phyloP scores from a whole-genome alignment of 768 basidiomycete genomes.

The Trametes maxima region DNA sequence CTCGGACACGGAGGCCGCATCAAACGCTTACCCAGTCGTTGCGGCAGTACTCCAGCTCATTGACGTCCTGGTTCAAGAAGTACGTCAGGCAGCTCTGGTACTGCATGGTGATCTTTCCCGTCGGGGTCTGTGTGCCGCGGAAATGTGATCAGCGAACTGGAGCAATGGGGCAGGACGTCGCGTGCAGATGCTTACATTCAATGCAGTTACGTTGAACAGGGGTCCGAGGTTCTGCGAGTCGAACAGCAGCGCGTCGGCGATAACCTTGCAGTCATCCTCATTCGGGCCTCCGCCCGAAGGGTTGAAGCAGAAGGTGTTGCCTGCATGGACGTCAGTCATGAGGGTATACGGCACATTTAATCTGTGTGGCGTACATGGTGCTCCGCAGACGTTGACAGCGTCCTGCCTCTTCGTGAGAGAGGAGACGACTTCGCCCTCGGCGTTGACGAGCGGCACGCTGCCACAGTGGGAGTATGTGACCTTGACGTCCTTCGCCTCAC shows the following conservation, averaged over 20 bases:
- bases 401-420: slow-evolving; percentile 31
- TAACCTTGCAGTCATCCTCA: slow-evolving; percentile 50
- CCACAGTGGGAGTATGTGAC: slow-evolving; percentile 39
- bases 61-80: slow-evolving; percentile 50
- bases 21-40: slow-evolving; percentile 42
- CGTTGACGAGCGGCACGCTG: slow-evolving; percentile 10
- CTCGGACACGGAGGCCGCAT: slow-evolving; percentile 6
- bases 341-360: not conserved
- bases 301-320: slow-evolving; percentile 46
- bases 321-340: not conserved
- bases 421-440: slow-evolving; percentile 4
- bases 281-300: slow-evolving; percentile 50
- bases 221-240: slow-evolving; percentile 48
- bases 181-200: not conserved
- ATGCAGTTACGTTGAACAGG: slow-evolving; percentile 8
- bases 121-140: slow-evolving; percentile 25
- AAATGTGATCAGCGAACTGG: not conserved
- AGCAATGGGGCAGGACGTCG: not conserved
- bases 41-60: slow-evolving; percentile 44
- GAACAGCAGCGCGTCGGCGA: slow-evolving; percentile 50
- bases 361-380: slow-evolving; percentile 38
- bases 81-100: slow-evolving; percentile 48
- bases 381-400: slow-evolving; percentile 41
- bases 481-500: slow-evolving; percentile 46
- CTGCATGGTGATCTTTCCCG: slow-evolving; percentile 43